phyloP scores from a whole-genome alignment of 306 rosid species.

The Citrullus colocynthis region DNA sequence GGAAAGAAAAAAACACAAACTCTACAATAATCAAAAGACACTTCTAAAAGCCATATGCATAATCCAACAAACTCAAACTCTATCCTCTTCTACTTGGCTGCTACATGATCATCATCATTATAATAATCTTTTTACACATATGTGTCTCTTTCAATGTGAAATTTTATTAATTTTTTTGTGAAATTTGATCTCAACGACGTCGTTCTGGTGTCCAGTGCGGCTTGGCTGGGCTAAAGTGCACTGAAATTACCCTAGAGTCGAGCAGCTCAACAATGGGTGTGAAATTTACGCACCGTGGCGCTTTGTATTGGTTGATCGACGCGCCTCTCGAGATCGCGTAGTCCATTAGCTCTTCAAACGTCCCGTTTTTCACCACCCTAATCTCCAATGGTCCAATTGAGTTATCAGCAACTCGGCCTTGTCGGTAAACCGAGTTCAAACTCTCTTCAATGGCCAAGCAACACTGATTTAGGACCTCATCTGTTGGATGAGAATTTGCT shows the following conservation, averaged over 20 bases:
- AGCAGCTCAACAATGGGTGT: constrained; percentile 77
- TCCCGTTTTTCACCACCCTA: constrained; percentile 72
- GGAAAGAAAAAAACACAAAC: background rate
- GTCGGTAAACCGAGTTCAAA: constrained; percentile 77
- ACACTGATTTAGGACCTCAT: constrained; percentile 36
- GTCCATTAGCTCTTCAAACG: constrained; percentile 92
- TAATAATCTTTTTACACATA: background rate
- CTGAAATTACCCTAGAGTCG: constrained; percentile 53
- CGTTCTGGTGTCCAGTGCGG: constrained; percentile 83
- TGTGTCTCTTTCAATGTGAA: constrained; percentile 3
- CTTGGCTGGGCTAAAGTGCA: constrained; percentile 65
- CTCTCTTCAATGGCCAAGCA: constrained; percentile 73
- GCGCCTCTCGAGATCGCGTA: constrained; percentile 91
- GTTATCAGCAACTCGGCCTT: constrained; percentile 67
- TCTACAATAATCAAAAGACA: background rate
- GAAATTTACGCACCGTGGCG: constrained; percentile 78
- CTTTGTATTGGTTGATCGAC: constrained; percentile 84
- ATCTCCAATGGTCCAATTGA: constrained; percentile 90
- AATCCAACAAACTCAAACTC: constrained; percentile 14
- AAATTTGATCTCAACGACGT: constrained; percentile 20
- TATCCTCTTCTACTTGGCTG: constrained; percentile 1
- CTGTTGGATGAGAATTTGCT: constrained; percentile 20
- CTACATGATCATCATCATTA: background rate
- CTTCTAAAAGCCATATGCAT: constrained; percentile 21
- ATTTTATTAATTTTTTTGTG: background rate